Evolutionary conservation across 108 stramenopile genomes (phyloP).

Genomic region (Skeletonema marinoi): DNA sequence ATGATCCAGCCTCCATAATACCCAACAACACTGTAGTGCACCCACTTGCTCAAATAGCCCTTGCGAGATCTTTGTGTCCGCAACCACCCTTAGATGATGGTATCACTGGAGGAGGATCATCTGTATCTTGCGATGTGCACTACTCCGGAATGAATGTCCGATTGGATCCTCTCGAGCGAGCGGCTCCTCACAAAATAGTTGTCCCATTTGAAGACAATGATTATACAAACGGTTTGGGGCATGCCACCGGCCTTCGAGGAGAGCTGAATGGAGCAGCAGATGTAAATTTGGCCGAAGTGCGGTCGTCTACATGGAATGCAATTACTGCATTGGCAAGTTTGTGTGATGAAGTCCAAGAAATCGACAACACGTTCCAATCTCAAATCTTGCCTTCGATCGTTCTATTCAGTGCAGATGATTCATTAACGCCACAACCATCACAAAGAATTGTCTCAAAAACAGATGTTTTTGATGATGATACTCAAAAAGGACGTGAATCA

Average conservation of each 20-base stretch:
- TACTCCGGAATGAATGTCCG: slow-evolving; percentile 27
- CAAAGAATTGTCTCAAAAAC: not conserved
- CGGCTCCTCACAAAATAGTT: slow-evolving; percentile 47
- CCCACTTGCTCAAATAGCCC: slow-evolving; percentile 17
- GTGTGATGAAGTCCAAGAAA: slow-evolving; percentile 54
- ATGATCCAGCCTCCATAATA: not conserved
- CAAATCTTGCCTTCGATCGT: slow-evolving; percentile 35
- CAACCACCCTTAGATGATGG: slow-evolving; percentile 44
- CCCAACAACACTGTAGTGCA: slow-evolving; percentile 1
- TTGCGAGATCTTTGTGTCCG: slow-evolving; percentile 21
- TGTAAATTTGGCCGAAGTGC: slow-evolving; percentile 1
- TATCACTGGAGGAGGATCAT: slow-evolving; percentile 43
- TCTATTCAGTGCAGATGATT: slow-evolving; percentile 39
- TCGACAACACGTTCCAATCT: slow-evolving; percentile 12
- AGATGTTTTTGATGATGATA: slow-evolving; percentile 37
- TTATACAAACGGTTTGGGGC: not conserved
- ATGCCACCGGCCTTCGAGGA: slow-evolving; percentile 11
- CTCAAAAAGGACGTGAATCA: slow-evolving; percentile 21
- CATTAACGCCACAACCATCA: not conserved
- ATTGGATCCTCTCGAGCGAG: slow-evolving; percentile 40
- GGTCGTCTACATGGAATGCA: slow-evolving; percentile 43
- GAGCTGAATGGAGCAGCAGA: slow-evolving; percentile 23
- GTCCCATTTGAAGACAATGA: slow-evolving; percentile 21
- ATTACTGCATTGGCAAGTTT: slow-evolving; percentile 50
- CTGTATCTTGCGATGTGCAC: slow-evolving; percentile 31